These are phyloP conservation scores for Furcasterigmium furcatum DNA, from an alignment of 2,329 filamentous ascomycete species.

Conservation along the genomic window DNA sequence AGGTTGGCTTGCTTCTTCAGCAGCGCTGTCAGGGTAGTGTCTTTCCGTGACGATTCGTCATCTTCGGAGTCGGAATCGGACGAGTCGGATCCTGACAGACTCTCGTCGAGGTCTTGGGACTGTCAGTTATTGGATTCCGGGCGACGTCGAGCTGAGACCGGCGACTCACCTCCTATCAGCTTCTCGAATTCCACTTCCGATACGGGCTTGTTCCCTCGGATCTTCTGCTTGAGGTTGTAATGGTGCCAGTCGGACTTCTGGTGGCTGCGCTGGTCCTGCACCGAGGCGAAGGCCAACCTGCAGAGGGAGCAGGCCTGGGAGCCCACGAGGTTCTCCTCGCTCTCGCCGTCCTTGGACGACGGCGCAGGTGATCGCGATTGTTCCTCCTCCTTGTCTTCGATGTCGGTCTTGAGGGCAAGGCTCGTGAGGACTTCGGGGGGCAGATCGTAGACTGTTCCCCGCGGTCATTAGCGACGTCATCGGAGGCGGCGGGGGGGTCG, in stretches of 20 bases:
- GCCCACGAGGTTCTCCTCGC: constrained; percentile 42
- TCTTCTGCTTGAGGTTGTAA: constrained; percentile 92
- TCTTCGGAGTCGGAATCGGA: constrained; percentile 68
- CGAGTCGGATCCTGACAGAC: constrained; percentile 82
- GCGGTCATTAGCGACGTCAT: constrained; percentile 15
- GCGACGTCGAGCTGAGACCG: no score
- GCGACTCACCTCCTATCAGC: constrained; percentile 59
- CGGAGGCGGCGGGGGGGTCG: constrained; percentile 5
- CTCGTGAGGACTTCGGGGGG: constrained; percentile 69
- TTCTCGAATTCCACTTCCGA: constrained; percentile 83
- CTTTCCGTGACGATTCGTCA: constrained; percentile 48
- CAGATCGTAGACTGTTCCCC: constrained; percentile 71
- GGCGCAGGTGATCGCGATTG: no score
- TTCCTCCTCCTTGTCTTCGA: constrained; percentile 15
- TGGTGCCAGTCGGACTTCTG: constrained; percentile 86
- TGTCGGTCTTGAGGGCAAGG: constrained; percentile 46
- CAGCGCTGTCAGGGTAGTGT: constrained; percentile 70
- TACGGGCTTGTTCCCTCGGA: constrained; percentile 69
- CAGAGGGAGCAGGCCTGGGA: constrained; percentile 82
- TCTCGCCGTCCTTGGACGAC: constrained; percentile 8
- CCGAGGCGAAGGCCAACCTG: constrained; percentile 63
- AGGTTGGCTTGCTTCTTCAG: constrained; percentile 81
- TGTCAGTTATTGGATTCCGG: neutral
- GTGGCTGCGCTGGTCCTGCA: constrained; percentile 82
- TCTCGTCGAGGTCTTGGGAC: constrained; percentile 72